Percentiles rank a stretch among this genome's conserved stretches.
Conservation (phyloP, 2,329 filamentous ascomycete species). For the Piedraia hortae region DNA sequence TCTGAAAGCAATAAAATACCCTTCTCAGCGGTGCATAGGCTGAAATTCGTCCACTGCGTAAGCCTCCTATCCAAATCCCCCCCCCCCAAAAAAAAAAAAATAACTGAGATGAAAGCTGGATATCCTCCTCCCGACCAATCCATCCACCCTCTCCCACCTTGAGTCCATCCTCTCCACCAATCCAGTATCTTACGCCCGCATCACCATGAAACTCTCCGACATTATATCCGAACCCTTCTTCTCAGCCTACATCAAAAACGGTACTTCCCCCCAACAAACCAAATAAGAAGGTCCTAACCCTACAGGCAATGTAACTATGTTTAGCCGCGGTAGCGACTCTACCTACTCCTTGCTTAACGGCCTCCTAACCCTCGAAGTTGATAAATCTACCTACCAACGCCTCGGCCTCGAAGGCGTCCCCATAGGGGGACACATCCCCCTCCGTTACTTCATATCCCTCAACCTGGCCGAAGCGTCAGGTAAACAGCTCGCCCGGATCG, state of each 20-base stretch:
- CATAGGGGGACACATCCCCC: no score
- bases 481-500: no score
- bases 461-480: no score
- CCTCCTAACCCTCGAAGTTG: slow-evolving; percentile 47
- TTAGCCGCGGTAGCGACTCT: slow-evolving; percentile 57
- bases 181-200: slow-evolving; percentile 31
- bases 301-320: slow-evolving; percentile 48
- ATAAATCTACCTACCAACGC: slow-evolving; percentile 57
- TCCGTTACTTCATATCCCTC: no score
- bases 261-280: slow-evolving; percentile 17
- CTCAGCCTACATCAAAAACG: slow-evolving; percentile 56
- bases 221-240: slow-evolving; percentile 54
- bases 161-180: no score
- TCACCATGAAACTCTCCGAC: slow-evolving; percentile 45
- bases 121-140: slow-evolving; percentile 33
- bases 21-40: slow-evolving; percentile 38
- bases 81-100: not conserved
- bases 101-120: slow-evolving; percentile 24
- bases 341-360: slow-evolving; percentile 44
- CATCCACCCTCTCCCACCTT: slow-evolving; percentile 2
- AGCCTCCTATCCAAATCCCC: not conserved
- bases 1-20: slow-evolving; percentile 49
- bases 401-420: slow-evolving; percentile 53
- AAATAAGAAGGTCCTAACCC: slow-evolving; percentile 11
- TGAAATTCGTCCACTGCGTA: slow-evolving; percentile 40